Base-by-base conservation (phyloP, 2,329 filamentous ascomycete species). In the Zymoseptoria passerinii region DNA sequence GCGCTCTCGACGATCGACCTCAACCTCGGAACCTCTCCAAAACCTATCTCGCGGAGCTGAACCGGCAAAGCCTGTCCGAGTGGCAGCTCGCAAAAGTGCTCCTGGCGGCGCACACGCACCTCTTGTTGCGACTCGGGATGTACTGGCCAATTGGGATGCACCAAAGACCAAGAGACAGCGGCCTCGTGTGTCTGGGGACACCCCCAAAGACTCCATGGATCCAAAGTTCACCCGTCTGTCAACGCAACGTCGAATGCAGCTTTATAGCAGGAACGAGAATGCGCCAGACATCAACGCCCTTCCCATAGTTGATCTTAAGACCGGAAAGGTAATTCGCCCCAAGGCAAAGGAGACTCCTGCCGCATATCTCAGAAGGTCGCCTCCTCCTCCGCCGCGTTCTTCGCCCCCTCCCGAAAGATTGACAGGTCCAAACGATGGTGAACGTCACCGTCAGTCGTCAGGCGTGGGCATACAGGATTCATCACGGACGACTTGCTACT, bases 231-330 rank as follows among this genome's bases (percentile, higher is more conserved):
- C 13, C 2, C 65, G 62, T 27, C 54, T 72, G 3, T 58, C 63
- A 1, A 60, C 50, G 2, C 63, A 68, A 50, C 57, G 65, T 40
- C 52, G 63, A 20, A 61, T 62, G 40, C 64, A 67, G n/a, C 65
- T 63, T 7, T 64, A 63, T 50, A 58, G 61, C 13, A 48, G 57
- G 6, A 67, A 64, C 48, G 70, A 72, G 50, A 63, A 58, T 23
- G 62, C 65, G 5, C 70, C 70, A 7, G 65, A 71, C 53, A 19
- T 63, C 9, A 64, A 58, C 48, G 61, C 60, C 27, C 61, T 72
- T 19, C 61, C 51, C 8, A 62, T 68, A 4, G 50, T 72, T 9
- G 67, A 72, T 61, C 63, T 68, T 4, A 68, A 60, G 49, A 71
- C 69, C 2, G 70, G 70, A 9, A 67, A 62, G 23, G 51, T 53